Evolutionary conservation across 2,329 filamentous ascomycete species (phyloP).

Genomic region (Cladophialophora carrionii): DNA sequence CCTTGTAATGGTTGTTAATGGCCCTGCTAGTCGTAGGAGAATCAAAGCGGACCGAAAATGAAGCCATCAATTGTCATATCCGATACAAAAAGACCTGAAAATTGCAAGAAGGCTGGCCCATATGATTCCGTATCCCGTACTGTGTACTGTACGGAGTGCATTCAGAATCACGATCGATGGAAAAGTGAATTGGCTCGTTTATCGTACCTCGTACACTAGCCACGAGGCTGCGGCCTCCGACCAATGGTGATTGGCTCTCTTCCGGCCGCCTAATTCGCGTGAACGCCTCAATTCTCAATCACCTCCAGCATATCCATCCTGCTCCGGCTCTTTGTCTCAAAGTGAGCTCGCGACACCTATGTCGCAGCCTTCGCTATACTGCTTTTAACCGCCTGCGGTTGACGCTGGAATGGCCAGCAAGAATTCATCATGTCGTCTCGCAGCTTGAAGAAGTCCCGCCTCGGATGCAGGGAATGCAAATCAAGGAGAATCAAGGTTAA

Average conservation of each 20-base stretch:
- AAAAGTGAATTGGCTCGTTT: neutral
- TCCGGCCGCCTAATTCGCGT: neutral
- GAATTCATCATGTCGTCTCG: neutral
- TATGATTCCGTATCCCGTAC: neutral
- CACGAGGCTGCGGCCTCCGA: neutral
- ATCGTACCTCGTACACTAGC: neutral
- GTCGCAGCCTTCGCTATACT: neutral
- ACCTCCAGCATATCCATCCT: neutral
- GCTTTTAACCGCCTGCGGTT: neutral
- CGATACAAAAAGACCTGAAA: neutral
- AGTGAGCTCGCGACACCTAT: neutral
- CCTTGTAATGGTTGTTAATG: neutral
- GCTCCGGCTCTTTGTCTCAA: neutral
- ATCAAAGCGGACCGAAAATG: neutral
- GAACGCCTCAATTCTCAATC: neutral
- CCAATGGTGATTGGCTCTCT: neutral
- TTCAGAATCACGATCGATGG: neutral
- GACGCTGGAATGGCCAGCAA: neutral
- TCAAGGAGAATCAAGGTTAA: constrained; percentile 5
- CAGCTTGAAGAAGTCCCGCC: neutral
- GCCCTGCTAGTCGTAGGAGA: neutral
- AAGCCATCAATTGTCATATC: neutral
- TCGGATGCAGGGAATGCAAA: neutral
- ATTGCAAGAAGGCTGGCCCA: neutral
- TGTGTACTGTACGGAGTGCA: no score